Evolutionary conservation across 345 rosid genomes (phyloP), one percentile per base, ranked within the genome.

Genomic region (Populus ilicifolia): DNA sequence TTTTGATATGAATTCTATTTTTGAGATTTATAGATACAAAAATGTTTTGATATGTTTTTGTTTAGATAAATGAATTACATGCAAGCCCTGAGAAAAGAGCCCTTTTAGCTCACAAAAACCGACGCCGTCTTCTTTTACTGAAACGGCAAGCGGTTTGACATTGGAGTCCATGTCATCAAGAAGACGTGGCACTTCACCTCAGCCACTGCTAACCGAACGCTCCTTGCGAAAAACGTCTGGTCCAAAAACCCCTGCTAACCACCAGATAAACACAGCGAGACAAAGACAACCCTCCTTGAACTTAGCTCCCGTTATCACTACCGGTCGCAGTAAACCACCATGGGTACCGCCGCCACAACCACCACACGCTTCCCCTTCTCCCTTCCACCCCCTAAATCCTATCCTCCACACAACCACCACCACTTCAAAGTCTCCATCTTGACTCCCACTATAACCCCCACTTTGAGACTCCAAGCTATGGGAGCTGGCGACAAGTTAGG

Each of bases 401-500:
- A 75, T 71, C 68, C 80, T 69, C 85, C 84, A 30, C 72, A 48
- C 63, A 71, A 67, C 36, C 75, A 8, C 43, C 38, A 1, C 63
- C 72, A 48, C 38, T 20, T 12, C 64, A 56, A 69, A 39, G 8
- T 83, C 33, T 66, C 79, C 50, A 16, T 61, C 70, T 70, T 27
- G 52, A 17, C 70, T 76, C 81, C 27, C 56, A 73, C 5, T 39
- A 61, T 66, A 52, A 70, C 54, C 36, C 12, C 41, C 30, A 12
- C 64, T 62, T 29, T 80, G 73, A 80, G 79, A 76, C 81, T 46
- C 36, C 78, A 75, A 38, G 90, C 86, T 8, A 0, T 38, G 76
- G 4, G 36, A 72, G 87, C 79, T 5, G 1, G 23, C 46, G 92
- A 89, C 72, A 1, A 50, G 61, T 23, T 83, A 78, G 94, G 93